These are phyloP conservation scores for Umbilicus rupestris DNA, from an alignment of 164 flowering plant species.

Conservation along the genomic window DNA sequence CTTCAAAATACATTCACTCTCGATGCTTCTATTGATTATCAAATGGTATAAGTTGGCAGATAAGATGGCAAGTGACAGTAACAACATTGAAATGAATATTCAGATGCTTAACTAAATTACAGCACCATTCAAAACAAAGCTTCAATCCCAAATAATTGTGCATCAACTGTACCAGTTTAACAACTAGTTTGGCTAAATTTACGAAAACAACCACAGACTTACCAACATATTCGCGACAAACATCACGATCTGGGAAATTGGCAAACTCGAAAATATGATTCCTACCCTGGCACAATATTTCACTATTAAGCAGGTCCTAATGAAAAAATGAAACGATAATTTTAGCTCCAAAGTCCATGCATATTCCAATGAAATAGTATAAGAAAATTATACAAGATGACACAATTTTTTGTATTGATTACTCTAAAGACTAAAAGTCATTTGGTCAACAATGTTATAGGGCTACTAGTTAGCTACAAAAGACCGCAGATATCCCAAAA, in stretches of 20 bases:
- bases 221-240: constrained; percentile 83
- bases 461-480: no score
- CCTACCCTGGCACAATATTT: constrained; percentile 34
- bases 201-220: constrained; percentile 17
- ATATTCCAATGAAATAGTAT: neutral
- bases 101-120: neutral
- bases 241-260: constrained; percentile 59
- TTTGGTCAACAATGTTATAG: no score
- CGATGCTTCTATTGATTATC: neutral
- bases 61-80: neutral
- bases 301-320: neutral
- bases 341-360: neutral
- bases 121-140: neutral
- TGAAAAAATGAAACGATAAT: neutral
- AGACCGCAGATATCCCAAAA: no score
- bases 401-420: no score
- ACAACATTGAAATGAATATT: neutral
- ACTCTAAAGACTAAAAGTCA: no score
- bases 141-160: neutral
- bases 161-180: neutral
- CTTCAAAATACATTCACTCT: neutral
- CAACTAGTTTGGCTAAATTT: neutral
- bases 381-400: neutral
- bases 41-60: neutral
- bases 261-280: constrained; percentile 82